phyloP scores from a whole-genome alignment of 2,329 filamentous ascomycete species.

The Erysiphe pulchra region DNA sequence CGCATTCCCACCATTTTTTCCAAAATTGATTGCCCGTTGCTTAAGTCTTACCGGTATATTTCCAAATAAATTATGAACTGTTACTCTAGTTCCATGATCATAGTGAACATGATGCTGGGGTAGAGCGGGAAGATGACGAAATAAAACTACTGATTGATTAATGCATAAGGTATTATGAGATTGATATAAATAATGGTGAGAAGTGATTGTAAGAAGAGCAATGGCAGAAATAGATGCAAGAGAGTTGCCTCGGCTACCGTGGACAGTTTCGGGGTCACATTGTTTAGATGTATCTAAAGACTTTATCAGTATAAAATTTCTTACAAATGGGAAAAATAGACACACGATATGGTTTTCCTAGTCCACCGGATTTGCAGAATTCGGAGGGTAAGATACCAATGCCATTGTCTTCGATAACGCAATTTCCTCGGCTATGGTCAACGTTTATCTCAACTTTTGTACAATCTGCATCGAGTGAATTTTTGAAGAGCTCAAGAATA shows the following conservation, averaged over 20 bases:
- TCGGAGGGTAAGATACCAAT: constrained; percentile 47
- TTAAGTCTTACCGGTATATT: constrained; percentile 79
- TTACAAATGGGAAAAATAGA: constrained; percentile 3
- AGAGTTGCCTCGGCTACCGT: constrained; percentile 52
- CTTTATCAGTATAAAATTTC: not conserved
- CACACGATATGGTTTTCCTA: constrained; percentile 51
- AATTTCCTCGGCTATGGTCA: constrained; percentile 52
- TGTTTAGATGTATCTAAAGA: constrained; percentile 54
- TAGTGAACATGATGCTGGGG: constrained; percentile 29
- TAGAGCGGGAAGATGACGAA: constrained; percentile 34
- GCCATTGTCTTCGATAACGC: constrained; percentile 66
- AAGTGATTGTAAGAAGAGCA: constrained; percentile 53
- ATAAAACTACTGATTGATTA: constrained; percentile 40
- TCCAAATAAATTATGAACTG: constrained; percentile 62
- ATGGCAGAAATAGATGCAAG: constrained; percentile 51
- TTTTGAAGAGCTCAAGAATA: constrained; percentile 47
- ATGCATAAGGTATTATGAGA: constrained; percentile 40
- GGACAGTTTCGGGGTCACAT: constrained; percentile 18
- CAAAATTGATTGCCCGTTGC: constrained; percentile 32
- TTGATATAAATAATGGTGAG: constrained; percentile 33
- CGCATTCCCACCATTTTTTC: constrained; percentile 22
- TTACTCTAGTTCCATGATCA: constrained; percentile 48
- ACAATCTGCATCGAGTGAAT: constrained; percentile 60
- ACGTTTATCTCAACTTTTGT: constrained; percentile 41
- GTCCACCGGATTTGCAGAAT: constrained; percentile 41